A percentile compares a stretch with the other conserved stretches of the same genome.
phyloP scores from a whole-genome alignment of 2,329 filamentous ascomycete genomes.

The Aspergillus ustus region DNA sequence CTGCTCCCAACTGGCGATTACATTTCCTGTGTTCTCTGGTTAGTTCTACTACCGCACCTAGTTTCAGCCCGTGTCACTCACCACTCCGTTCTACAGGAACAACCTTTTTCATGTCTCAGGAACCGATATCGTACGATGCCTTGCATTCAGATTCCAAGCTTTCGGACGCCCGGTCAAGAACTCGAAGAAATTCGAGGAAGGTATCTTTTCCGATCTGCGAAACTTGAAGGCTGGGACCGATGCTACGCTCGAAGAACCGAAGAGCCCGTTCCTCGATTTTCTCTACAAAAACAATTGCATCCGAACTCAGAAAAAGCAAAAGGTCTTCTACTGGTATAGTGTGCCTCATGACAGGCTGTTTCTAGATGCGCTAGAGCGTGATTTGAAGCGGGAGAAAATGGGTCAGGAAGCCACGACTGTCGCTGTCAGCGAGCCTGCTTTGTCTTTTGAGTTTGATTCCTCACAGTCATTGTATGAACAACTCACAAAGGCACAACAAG shows the following conservation, averaged over 20 bases:
- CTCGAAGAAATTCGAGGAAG: slow-evolving; percentile 99
- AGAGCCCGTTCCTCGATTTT: slow-evolving; percentile 97
- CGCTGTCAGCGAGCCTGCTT: slow-evolving; percentile 92
- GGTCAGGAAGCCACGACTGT: slow-evolving; percentile 96
- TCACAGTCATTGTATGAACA: slow-evolving; percentile 99
- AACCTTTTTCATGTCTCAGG: slow-evolving; percentile 99
- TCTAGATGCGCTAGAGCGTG: slow-evolving; percentile 93
- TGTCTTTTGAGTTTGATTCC: slow-evolving; percentile 99
- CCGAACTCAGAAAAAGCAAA: slow-evolving; percentile 99
- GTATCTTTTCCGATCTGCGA: slow-evolving; percentile 97
- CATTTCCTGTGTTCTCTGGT: slow-evolving; percentile 96
- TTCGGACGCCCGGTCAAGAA: slow-evolving; percentile 99
- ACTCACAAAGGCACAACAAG: slow-evolving; percentile 98
- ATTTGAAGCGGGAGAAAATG: slow-evolving; percentile 99
- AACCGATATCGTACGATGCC: slow-evolving; percentile 96
- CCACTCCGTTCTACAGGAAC: slow-evolving; percentile 64
- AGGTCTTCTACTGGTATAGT: slow-evolving; percentile 99
- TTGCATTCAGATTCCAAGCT: slow-evolving; percentile 97
- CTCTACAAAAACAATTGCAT: slow-evolving; percentile 99
- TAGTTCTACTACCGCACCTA: slow-evolving; percentile 33
- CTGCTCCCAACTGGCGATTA: slow-evolving; percentile 97
- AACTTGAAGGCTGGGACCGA: slow-evolving; percentile 98
- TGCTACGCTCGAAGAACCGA: slow-evolving; percentile 96
- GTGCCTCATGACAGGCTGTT: slow-evolving; percentile 97
- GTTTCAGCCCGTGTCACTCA: slow-evolving; percentile 14